Conservation (phyloP, 306 rosid genomes). For the Medicago ruthenica region DNA sequence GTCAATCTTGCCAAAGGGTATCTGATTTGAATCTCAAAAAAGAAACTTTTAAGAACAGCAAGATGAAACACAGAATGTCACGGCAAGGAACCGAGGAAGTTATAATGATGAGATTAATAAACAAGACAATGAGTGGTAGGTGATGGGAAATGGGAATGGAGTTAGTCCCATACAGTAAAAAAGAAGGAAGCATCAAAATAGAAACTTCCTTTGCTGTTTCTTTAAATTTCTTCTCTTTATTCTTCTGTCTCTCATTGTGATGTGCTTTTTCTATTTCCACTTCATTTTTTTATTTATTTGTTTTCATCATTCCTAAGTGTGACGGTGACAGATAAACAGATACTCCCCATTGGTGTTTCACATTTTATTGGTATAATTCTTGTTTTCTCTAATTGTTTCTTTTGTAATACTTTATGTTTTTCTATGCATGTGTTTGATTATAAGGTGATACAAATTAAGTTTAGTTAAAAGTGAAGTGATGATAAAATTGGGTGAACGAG, state of each 20-base stretch:
- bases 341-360: slow-evolving; percentile 27
- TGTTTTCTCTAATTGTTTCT: neutral
- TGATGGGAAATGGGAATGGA: slow-evolving; percentile 38
- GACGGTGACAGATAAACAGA: slow-evolving; percentile 52
- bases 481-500: too few species aligned
- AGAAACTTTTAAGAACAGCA: slow-evolving; percentile 37
- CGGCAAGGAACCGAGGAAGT: slow-evolving; percentile 42
- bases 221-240: slow-evolving; percentile 58
- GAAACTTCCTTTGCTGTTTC: slow-evolving; percentile 76
- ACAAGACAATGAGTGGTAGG: slow-evolving; percentile 78
- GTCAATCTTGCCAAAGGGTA: slow-evolving; percentile 45
- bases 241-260: slow-evolving; percentile 1
- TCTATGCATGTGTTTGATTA: neutral
- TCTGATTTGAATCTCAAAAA: slow-evolving; percentile 42
- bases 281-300: neutral
- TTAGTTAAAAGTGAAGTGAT: too few species aligned
- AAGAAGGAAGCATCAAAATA: slow-evolving; percentile 64
- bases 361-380: neutral
- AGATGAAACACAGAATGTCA: slow-evolving; percentile 19
- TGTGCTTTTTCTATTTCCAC: neutral
- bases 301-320: slow-evolving; percentile 37
- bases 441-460: too few species aligned
- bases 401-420: too few species aligned
- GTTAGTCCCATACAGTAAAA: slow-evolving; percentile 51
- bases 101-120: slow-evolving; percentile 59